Conservation (phyloP, 139 green algal genomes). For the Edaphochlamys debaryana region DNA sequence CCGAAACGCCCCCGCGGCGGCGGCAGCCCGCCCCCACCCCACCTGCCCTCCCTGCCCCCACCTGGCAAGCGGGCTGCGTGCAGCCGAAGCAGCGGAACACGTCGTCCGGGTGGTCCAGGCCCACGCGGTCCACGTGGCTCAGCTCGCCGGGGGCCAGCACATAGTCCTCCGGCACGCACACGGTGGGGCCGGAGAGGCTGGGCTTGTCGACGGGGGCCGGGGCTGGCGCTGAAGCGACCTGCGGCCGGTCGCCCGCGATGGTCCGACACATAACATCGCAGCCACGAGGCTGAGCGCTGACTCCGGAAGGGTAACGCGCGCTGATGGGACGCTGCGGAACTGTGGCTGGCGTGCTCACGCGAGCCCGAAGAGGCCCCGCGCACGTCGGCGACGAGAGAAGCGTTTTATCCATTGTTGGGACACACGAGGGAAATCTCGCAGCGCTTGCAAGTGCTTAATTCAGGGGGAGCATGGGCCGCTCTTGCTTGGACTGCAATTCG, state of each 20-base stretch:
- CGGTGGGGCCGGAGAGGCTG: not conserved
- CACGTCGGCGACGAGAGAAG: too few species aligned
- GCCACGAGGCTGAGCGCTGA: not conserved
- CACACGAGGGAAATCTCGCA: too few species aligned
- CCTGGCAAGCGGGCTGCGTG: constrained; percentile 75
- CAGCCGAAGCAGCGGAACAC: constrained; percentile 83
- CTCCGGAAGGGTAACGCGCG: too few species aligned
- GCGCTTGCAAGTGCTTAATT: too few species aligned
- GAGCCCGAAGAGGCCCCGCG: too few species aligned
- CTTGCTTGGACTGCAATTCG: too few species aligned
- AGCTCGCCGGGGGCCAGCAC: constrained; percentile 64
- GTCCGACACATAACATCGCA: not conserved
- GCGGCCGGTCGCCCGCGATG: constrained; percentile 20
- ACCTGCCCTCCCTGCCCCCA: constrained; percentile 36
- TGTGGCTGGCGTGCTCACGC: too few species aligned
- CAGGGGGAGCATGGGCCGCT: too few species aligned
- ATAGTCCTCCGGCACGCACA: constrained; percentile 67
- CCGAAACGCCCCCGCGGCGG: too few species aligned
- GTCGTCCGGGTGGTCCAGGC: constrained; percentile 52
- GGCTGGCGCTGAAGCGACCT: constrained; percentile 16
- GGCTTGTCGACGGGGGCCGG: not conserved
- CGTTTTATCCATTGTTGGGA: too few species aligned
- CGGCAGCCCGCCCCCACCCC: too few species aligned
- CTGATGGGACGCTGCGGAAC: too few species aligned
- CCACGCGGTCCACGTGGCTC: constrained; percentile 54